These are phyloP conservation scores for Fusarium xyrophilum DNA, from an alignment of 2,329 filamentous ascomycete genomes.

Conservation along the genomic window DNA sequence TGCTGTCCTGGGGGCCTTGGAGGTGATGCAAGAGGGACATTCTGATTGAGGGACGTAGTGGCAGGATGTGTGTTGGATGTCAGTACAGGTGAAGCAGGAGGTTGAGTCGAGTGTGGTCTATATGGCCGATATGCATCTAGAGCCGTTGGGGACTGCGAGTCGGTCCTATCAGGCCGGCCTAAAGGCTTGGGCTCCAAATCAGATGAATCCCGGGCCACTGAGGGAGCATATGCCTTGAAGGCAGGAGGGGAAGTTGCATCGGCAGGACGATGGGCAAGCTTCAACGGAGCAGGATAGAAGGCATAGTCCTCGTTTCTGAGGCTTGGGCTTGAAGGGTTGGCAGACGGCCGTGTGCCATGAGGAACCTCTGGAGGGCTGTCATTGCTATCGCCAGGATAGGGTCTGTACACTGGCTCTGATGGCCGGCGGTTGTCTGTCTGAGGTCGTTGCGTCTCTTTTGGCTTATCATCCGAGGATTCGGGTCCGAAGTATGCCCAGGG, in stretches of 20 bases:
- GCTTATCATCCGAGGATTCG: conserved; percentile 8
- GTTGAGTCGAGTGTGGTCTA: conserved; percentile 34
- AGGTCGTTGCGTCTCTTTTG: not conserved
- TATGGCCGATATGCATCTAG: conserved; percentile 44
- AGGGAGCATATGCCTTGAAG: conserved; percentile 44
- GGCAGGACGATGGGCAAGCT: conserved; percentile 36
- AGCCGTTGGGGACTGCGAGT: conserved; percentile 33
- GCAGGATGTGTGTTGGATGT: conserved; percentile 7
- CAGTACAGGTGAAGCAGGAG: conserved; percentile 4
- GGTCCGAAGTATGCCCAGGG: conserved; percentile 48
- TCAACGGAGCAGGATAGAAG: conserved; percentile 42
- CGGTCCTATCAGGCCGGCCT: conserved; percentile 16
- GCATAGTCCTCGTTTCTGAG: conserved; percentile 4
- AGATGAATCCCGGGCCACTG: conserved; percentile 17
- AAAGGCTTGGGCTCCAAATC: conserved; percentile 17
- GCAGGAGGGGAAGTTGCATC: conserved; percentile 30
- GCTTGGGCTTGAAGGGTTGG: conserved; percentile 18
- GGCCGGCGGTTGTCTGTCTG: conserved; percentile 10
- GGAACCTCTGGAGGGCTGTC: conserved; percentile 17
- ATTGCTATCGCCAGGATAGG: conserved; percentile 25
- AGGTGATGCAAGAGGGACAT: conserved; percentile 1
- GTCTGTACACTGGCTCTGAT: conserved; percentile 22
- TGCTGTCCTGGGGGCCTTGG: conserved; percentile 18
- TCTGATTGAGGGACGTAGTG: conserved; percentile 11
- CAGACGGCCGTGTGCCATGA: conserved; percentile 23